Percentiles rank a stretch among this genome's conserved stretches.
Conservation (phyloP, 805 yeast genomes). For the Pichia phayaonensis region DNA sequence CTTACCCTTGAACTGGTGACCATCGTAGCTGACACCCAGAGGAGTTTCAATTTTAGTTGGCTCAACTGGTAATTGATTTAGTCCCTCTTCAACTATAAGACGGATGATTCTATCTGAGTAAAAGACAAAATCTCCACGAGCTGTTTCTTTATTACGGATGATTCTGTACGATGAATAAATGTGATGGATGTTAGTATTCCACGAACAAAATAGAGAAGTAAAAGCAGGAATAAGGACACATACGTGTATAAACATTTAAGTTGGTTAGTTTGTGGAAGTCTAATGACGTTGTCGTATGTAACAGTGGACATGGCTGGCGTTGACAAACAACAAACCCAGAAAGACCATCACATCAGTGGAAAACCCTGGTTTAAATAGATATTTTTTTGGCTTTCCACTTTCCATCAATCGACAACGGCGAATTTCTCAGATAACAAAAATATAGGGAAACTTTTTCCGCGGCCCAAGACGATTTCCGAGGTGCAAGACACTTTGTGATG, state of each 20-base stretch:
- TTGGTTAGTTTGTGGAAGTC: conserved; percentile 86
- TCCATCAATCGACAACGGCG: too few species aligned
- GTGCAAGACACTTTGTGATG: background rate
- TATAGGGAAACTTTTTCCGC: background rate
- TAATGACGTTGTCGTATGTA: conserved; percentile 44
- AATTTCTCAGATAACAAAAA: background rate
- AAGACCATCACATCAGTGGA: background rate
- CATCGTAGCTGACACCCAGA: conserved; percentile 61
- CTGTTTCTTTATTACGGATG: conserved; percentile 74
- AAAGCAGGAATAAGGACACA: conserved; percentile 13
- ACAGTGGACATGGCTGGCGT: conserved; percentile 7
- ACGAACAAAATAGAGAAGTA: background rate
- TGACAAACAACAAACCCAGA: background rate
- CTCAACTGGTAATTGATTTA: conserved; percentile 88
- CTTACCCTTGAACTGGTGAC: conserved; percentile 79
- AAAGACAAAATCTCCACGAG: conserved; percentile 88
- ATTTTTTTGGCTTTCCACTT: background rate
- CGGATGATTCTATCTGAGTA: conserved; percentile 94
- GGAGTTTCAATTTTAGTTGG: conserved; percentile 64
- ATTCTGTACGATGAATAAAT: conserved; percentile 33
- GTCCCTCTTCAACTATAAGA: conserved; percentile 88
- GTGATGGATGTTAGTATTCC: background rate
- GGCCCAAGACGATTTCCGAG: background rate
- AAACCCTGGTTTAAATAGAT: background rate
- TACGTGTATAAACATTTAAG: conserved; percentile 73